A percentile compares a stretch with the other conserved stretches of the same genome.
phyloP scores from a whole-genome alignment of 176 grass and related monocot species.

The Hordeum marinum region DNA sequence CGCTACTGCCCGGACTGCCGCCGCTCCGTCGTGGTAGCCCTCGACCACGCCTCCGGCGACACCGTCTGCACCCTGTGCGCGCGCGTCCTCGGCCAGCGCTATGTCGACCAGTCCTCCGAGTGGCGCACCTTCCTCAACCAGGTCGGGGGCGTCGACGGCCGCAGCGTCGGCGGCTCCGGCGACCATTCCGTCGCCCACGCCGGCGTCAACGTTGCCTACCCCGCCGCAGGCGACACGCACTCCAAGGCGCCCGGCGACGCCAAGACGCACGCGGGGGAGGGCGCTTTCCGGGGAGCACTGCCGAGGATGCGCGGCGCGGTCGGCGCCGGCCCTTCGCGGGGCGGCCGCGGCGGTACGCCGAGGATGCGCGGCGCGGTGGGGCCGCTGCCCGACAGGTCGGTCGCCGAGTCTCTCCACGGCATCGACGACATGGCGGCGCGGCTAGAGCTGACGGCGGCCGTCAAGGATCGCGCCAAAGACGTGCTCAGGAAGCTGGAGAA shows the following conservation, averaged over 20 bases:
- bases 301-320: constrained; percentile 1
- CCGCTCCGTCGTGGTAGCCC: neutral
- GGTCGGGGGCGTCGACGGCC: neutral
- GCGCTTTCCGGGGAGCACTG: neutral
- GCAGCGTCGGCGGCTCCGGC: neutral
- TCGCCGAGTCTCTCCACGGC: neutral
- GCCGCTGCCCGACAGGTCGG: neutral
- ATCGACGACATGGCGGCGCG: constrained; percentile 23
- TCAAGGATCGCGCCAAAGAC: constrained; percentile 2
- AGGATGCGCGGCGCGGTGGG: neutral
- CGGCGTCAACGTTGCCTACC: neutral
- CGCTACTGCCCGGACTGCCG: constrained; percentile 32
- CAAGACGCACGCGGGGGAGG: neutral
- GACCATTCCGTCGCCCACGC: neutral
- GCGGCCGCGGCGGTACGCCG: neutral
- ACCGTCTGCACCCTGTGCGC: constrained; percentile 13
- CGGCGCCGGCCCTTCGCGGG: neutral
- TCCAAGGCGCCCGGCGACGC: neutral
- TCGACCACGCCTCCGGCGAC: neutral
- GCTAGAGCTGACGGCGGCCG: neutral
- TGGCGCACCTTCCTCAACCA: constrained; percentile 13
- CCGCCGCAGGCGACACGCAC: neutral
- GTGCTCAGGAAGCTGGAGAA: constrained; percentile 19
- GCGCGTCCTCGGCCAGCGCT: neutral
- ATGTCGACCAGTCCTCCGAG: constrained; percentile 1